Evolutionary conservation across 2,329 filamentous ascomycete species (phyloP), one percentile per base, ranked within the genome.

Genomic region (Hypocrella siamensis): DNA sequence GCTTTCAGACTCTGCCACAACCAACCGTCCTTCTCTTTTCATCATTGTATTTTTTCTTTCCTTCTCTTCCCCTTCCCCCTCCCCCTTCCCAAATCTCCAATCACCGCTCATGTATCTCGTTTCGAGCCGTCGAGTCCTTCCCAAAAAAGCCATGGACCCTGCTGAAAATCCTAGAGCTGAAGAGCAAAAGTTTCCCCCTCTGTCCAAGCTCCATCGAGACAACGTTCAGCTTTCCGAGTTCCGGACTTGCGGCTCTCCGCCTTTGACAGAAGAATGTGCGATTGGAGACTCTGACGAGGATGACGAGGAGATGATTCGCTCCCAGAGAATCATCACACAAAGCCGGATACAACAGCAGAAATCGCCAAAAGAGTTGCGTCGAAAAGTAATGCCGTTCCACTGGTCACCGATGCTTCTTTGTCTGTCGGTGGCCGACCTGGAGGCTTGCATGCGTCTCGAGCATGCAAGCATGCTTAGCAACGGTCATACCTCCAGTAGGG

Each of bases 391-490:
- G 30, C 63, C 60, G 8, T 75, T 77, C 44, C 62, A 70, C 31
- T 70, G 45, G 70, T 81, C 46, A 75, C 83, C 17, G 6, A 52
- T 52, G 47, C 46, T 80, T n/a, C 73, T 81, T 32, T 70, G 79
- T 18, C 65, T 94, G 31, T 81, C 71, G 26, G 53, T 69, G 30
- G 68, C 67, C 17, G 75, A 84, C 43, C 50, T 78, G 30, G 71
- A 77, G 19, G 71, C 68, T 6, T 69, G 65, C 39, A 19, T 32
- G 12, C 16, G 30, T 11, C 29, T 37, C 12, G 33, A 37, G 15
- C 30, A 26, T 35, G 49, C 68, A 60, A 65, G 35, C 58, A 63
- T 9, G 65, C 70, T 4, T 70, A 73, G 38, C 42, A 53, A 12
- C 47, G 71, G 33, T 57, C 61, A 17, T 48, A 49, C 27, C 60